phyloP scores from a whole-genome alignment of 306 rosid species.

The Lupinus albus region DNA sequence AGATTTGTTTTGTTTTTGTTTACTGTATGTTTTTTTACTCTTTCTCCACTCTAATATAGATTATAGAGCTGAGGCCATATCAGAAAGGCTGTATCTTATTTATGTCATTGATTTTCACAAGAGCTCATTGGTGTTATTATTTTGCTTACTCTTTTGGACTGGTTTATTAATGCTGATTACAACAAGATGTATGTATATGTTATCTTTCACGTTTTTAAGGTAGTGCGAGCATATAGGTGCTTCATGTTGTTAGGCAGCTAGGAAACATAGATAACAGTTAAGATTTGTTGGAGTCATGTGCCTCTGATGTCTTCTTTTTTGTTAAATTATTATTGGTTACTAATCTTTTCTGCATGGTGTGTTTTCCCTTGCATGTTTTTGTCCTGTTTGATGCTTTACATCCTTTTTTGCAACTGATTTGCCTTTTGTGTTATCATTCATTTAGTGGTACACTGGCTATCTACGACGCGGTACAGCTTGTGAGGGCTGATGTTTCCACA shows the following conservation, averaged over 20 bases:
- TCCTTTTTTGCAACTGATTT: slow-evolving; percentile 40
- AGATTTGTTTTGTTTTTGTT: no score
- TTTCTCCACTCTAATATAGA: no score
- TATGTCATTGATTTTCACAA: no score
- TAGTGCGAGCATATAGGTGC: neutral
- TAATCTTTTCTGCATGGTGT: slow-evolving; percentile 11
- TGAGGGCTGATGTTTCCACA: slow-evolving; percentile 95
- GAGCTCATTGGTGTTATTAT: no score
- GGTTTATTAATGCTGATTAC: no score
- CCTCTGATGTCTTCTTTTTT: slow-evolving; percentile 9
- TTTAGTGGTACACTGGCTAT: slow-evolving; percentile 93
- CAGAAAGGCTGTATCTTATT: no score
- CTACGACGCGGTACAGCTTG: slow-evolving; percentile 85
- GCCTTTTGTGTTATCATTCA: slow-evolving; percentile 34
- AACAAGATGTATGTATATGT: no score
- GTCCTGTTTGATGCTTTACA: slow-evolving; percentile 20
- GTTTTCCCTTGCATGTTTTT: neutral
- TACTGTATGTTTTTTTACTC: no score
- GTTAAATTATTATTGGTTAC: neutral
- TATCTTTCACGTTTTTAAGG: no score
- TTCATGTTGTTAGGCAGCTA: neutral
- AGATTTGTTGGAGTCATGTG: neutral
- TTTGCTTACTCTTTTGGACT: no score
- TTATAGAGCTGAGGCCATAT: no score
- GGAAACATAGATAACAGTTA: slow-evolving; percentile 1